Evolutionary conservation across 2,329 filamentous ascomycete species (phyloP), one percentile per base, ranked within the genome.

Genomic region (Cordyceps farinosa): DNA sequence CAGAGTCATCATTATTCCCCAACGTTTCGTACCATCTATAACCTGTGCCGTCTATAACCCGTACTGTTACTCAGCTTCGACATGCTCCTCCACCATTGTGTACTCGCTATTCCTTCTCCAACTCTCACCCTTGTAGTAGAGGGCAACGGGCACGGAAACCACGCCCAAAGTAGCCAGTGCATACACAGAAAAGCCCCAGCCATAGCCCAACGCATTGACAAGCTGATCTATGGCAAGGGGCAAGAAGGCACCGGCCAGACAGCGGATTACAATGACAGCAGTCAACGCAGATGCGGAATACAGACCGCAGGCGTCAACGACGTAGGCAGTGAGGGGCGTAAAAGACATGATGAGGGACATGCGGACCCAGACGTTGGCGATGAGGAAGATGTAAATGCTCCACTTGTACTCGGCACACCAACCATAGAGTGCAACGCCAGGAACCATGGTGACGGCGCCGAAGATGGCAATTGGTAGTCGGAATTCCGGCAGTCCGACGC

Each of bases 211-310:
- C 7, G 10, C 27, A n/a, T 52, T 61, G 38, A 98, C 98, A 17
- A 76, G 78, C 62, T 75, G 96, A 85, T 96, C 96, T 74, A 98
- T 98, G 72, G 94, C 95, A 47, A 98, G 94, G 70, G 95, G 95
- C 44, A 98, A 88, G 78, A 98, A 98, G 68, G 95, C 93, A 74
- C 95, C 94, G 71, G 94, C 94, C 69, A 94, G 91, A 79, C 98
- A 98, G 66, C 90, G 90, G 72, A 92, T 50, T 32, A 66, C 62
- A 27, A 65, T 64, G 45, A 61, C 61, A 3, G 52, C 64, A 3
- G 64, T 61, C 29, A 65, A 32, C 3, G 64, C 64, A 1, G 64
- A 65, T 4, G 64, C 64, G 5, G 64, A 60, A 9, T 60, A 64
- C 5, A 61, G 22, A 22, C 61, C 64, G 51, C 61, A 61, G 5